Base-by-base conservation (phyloP, 2,329 filamentous ascomycete species). In the Penicillium sp. region DNA sequence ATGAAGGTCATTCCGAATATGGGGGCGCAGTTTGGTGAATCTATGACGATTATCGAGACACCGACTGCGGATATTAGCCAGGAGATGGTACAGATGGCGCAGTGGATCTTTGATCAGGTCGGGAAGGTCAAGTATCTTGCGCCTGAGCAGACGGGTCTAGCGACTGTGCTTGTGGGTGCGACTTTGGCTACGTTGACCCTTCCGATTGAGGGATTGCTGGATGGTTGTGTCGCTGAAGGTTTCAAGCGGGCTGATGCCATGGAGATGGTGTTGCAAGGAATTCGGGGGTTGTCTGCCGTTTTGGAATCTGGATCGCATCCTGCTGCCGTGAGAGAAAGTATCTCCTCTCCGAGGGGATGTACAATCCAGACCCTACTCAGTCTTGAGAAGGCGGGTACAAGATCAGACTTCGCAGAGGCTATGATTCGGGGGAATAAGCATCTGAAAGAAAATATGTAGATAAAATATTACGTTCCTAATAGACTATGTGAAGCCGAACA, bases 221-320 rank as follows among this genome's bases (percentile, higher is more conserved):
- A 86, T 65, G 85, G 84, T 1, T 84, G 79, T 36, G 83, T 87
- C 4, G 83, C 83, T 0, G 86, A 86, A 81, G 85, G 85, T 0
- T 60, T 87, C 14, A 83, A 82, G 5, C 68, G 83, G 31, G 79
- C 80, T 0, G 83, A 87, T 62, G 84, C 84, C 2, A 81, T 86
- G 67, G 66, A 82, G 43, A 85, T 87, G 83, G 81, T 83, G 55
- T 81, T 84, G 6, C 83, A 86, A 72, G 81, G 80, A 1, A 79
- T 87, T 75, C 72, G 78, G 52, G 85, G 85, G 4, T 81, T 84
- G 0, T 80, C 83, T 9, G 81, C 78, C 0, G 68, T 88, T 67
- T 76, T 88, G 39, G 73, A 83, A 48, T 76, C 77, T 49, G 83
- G 83, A 3, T 82, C 84, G 65, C 85, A 87, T 70, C 85, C 85